Evolutionary conservation across 257 asterid genomes (phyloP).

Genomic region (Solanum tarijense): DNA sequence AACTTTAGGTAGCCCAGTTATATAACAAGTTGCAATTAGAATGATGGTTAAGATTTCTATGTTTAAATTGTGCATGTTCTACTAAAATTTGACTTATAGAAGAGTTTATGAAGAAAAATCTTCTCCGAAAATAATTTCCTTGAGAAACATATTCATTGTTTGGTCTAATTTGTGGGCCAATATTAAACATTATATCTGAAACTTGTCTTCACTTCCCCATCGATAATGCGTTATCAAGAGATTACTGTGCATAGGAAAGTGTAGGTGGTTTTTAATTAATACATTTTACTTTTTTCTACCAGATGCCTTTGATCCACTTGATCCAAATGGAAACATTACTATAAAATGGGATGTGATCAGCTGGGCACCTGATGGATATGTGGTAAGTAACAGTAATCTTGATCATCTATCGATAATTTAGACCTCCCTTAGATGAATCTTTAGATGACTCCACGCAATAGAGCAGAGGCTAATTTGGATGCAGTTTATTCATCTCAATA

Average conservation of each 20-base stretch:
- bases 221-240: background rate
- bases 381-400: constrained; percentile 4
- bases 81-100: background rate
- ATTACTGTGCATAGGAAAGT: background rate
- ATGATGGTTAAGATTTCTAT: background rate
- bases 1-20: background rate
- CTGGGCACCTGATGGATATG: constrained; percentile 13
- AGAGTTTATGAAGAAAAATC: background rate
- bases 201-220: background rate
- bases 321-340: constrained; percentile 12
- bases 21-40: background rate
- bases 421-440: background rate
- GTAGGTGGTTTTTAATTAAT: background rate
- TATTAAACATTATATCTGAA: background rate
- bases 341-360: constrained; percentile 8
- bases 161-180: background rate
- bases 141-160: background rate
- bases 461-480: background rate
- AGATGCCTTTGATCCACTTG: constrained; percentile 12
- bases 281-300: background rate
- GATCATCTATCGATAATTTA: background rate
- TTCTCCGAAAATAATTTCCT: background rate
- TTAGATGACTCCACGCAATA: background rate
- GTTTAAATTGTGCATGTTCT: background rate
- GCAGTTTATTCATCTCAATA: background rate